Percentiles rank a stretch among this genome's conserved stretches.
These are phyloP conservation scores for Vigna angularis DNA, from an alignment of 306 rosid species.

Conservation along the genomic window DNA sequence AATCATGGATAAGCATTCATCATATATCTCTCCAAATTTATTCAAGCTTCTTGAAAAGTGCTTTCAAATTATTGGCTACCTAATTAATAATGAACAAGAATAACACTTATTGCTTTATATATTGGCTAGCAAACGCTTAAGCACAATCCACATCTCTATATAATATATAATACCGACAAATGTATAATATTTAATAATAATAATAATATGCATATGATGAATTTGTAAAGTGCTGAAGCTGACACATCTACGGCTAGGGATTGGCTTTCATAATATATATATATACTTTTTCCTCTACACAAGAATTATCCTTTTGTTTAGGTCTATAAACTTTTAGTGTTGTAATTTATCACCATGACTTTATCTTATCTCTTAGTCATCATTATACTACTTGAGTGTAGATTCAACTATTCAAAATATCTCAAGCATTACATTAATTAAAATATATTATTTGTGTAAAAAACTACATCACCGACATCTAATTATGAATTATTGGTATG, in stretches of 20 bases:
- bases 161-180: neutral
- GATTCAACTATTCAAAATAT: neutral
- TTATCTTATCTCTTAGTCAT: constrained; percentile 2
- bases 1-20: neutral
- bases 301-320: neutral
- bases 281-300: neutral
- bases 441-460: neutral
- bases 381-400: neutral
- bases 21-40: neutral
- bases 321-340: constrained; percentile 3
- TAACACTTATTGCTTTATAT: neutral
- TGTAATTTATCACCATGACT: neutral
- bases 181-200: neutral
- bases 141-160: neutral
- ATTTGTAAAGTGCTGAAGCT: neutral
- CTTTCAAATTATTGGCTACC: constrained; percentile 31
- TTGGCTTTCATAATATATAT: neutral
- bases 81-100: neutral
- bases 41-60: constrained; percentile 30
- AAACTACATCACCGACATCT: too few species aligned
- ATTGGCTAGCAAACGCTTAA: neutral
- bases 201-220: neutral
- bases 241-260: neutral
- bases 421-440: neutral
- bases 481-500: too few species aligned